Percentiles rank a stretch among this genome's conserved stretches.
Conservation (phyloP, 2,329 filamentous ascomycete species). For the Didymella sp. region DNA sequence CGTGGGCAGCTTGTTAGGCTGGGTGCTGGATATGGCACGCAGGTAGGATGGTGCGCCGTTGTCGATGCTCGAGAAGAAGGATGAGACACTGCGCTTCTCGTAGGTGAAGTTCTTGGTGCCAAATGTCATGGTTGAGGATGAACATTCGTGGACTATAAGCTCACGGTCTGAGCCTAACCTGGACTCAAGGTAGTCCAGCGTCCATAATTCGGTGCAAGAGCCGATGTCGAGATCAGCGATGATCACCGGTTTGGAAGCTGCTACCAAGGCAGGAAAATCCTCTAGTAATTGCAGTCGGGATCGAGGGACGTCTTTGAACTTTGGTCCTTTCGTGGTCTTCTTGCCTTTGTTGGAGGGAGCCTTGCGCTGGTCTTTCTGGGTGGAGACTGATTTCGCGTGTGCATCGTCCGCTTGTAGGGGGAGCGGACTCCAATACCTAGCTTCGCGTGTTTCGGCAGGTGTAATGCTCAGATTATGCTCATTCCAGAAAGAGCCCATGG, state of each 20-base stretch:
- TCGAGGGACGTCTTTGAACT: constrained; percentile 56
- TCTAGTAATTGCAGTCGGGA: constrained; percentile 59
- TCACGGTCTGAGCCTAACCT: constrained; percentile 52
- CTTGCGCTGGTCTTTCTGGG: constrained; percentile 18
- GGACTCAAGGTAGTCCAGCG: constrained; percentile 68
- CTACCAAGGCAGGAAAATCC: constrained; percentile 68
- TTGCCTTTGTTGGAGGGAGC: constrained; percentile 24
- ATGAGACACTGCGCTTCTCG: constrained; percentile 68
- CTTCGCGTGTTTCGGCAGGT: constrained; percentile 20
- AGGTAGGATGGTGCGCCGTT: constrained; percentile 73
- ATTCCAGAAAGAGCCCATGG: constrained; percentile 88
- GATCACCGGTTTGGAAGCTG: constrained; percentile 66
- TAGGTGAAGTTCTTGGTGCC: constrained; percentile 84
- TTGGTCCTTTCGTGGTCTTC: constrained; percentile 16
- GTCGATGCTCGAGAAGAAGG: constrained; percentile 67
- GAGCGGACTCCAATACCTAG: constrained; percentile 28
- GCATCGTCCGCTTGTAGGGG: constrained; percentile 21
- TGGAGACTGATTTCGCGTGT: constrained; percentile 18
- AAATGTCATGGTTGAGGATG: constrained; percentile 75
- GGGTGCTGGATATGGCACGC: constrained; percentile 74
- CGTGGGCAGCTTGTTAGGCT: constrained; percentile 74
- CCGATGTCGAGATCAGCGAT: constrained; percentile 72
- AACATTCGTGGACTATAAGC: constrained; percentile 77
- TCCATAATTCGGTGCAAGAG: constrained; percentile 71
- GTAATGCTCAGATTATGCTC: constrained; percentile 34